These are phyloP conservation scores for Botrytis porri DNA, from an alignment of 2,329 filamentous ascomycete genomes.

Conservation along the genomic window DNA sequence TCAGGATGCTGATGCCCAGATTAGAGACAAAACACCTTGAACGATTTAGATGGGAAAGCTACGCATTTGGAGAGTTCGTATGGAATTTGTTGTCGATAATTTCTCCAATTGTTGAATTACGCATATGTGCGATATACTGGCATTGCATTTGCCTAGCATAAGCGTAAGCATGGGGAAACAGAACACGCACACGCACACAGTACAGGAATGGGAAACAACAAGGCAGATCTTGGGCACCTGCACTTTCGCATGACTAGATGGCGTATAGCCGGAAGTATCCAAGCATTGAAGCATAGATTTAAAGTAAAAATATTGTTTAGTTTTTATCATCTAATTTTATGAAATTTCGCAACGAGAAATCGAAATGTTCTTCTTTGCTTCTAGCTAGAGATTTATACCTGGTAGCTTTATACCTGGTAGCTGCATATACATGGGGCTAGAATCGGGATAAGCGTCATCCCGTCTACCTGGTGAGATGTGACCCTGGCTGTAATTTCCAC, in stretches of 20 bases:
- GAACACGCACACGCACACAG: not conserved
- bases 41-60: not conserved
- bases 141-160: not conserved
- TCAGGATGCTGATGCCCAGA: constrained; percentile 1
- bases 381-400: not conserved
- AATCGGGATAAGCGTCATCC: not conserved
- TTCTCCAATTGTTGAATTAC: not conserved
- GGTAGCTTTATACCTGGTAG: not conserved
- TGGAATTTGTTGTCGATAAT: not conserved
- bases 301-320: not conserved
- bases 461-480: not conserved
- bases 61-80: not conserved
- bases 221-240: not conserved
- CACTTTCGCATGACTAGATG: not conserved
- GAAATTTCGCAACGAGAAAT: not conserved
- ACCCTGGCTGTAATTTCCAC: not conserved
- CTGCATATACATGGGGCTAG: not conserved
- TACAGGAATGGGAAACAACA: not conserved
- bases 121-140: not conserved
- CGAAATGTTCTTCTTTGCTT: not conserved
- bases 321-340: not conserved
- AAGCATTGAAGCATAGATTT: not conserved
- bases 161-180: constrained; percentile 1
- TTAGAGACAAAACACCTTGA: not conserved
- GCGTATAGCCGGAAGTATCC: not conserved